Conservation (phyloP, 805 yeast species). For the Sungouiella blattae region DNA sequence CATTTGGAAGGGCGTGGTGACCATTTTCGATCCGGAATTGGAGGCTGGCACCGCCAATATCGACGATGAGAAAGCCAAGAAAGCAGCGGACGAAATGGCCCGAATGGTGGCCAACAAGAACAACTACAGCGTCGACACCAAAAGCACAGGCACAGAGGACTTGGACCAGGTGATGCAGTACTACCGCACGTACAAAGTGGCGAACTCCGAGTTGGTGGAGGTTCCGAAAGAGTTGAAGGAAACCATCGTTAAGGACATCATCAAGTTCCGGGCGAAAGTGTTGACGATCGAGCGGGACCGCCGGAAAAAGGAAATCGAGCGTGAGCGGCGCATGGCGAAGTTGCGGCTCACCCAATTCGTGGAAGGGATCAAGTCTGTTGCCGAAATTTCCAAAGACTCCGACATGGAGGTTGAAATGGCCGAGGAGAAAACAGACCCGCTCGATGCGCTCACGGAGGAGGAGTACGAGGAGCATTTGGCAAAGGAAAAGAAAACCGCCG, state of each 20-base stretch:
- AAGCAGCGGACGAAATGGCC: not conserved
- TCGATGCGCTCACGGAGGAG: slow-evolving; percentile 8
- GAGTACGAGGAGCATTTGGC: slow-evolving; percentile 28
- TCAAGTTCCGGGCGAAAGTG: slow-evolving; percentile 55
- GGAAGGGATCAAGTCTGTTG: slow-evolving; percentile 26
- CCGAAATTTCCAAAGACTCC: slow-evolving; percentile 6
- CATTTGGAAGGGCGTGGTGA: slow-evolving; percentile 3
- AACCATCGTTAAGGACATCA: slow-evolving; percentile 48
- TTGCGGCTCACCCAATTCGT: slow-evolving; percentile 44
- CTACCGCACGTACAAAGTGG: slow-evolving; percentile 47
- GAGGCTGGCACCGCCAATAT: slow-evolving; percentile 2
- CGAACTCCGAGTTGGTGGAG: slow-evolving; percentile 53
- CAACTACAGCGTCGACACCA: slow-evolving; percentile 17
- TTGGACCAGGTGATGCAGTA: slow-evolving; percentile 33
- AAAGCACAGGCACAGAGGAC: slow-evolving; percentile 30
- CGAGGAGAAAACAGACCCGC: slow-evolving; percentile 3
- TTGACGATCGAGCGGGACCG: slow-evolving; percentile 49
- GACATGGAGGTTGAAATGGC: slow-evolving; percentile 17
- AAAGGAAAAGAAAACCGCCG: slow-evolving; percentile 21
- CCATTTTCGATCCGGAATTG: slow-evolving; percentile 5
- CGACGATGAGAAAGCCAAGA: not conserved
- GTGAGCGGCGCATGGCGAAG: slow-evolving; percentile 49
- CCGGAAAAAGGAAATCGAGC: slow-evolving; percentile 44
- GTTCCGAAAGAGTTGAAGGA: slow-evolving; percentile 54
- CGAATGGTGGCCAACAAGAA: slow-evolving; percentile 16